Base-by-base conservation (phyloP, 768 basidiomycete genomes). In the Collybiopsis luxurians region DNA sequence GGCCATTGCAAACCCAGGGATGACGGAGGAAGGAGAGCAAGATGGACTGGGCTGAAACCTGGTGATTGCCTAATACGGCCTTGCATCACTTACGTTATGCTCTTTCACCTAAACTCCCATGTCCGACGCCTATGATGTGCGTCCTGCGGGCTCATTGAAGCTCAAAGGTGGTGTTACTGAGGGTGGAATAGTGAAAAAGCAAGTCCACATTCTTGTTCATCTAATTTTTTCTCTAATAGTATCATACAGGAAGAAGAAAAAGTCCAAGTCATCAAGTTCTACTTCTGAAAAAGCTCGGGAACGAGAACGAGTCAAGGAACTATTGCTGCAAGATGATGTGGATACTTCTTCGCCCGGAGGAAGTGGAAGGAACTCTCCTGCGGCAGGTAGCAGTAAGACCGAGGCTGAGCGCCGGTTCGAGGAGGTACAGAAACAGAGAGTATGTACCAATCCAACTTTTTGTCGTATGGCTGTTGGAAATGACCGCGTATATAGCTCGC, bases 331-430 rank as follows among this genome's bases (percentile, higher is more conserved):
- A 49, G 79, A 84, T 36, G 80, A 77, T 48, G 71, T 71, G 2
- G 74, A 75, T 51, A 69, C 72, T 23, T 74, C 73, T 6, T 76
- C 81, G 0, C 75, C 80, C 4, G 77, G 83, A 23, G 82, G 81
- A 31, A 87, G 85, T 59, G 77, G 80, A 40, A 76, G 81, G 34
- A 79, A 76, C 58, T 86, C 89, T 46, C 86, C 90, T 54, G 81
- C 82, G 15, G 64, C 78, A n/a, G 69, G 73, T 17, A 72, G 74
- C 40, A 75, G 73, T 59, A 64, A 91, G 74, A 95, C 92, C 0
- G 90, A 92, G 26, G 93, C 94, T 0, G 91, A 96, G 78, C 82
- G 79, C 64, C 81, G 90, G 46, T 96, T 95, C 59, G 92, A 95
- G 70, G 87, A 92, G 73, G 82, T 81, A n/a, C 93, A 94, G 75